These are phyloP conservation scores for Trichoderma asperellum DNA, from an alignment of 2,329 filamentous ascomycete species.

Conservation along the genomic window DNA sequence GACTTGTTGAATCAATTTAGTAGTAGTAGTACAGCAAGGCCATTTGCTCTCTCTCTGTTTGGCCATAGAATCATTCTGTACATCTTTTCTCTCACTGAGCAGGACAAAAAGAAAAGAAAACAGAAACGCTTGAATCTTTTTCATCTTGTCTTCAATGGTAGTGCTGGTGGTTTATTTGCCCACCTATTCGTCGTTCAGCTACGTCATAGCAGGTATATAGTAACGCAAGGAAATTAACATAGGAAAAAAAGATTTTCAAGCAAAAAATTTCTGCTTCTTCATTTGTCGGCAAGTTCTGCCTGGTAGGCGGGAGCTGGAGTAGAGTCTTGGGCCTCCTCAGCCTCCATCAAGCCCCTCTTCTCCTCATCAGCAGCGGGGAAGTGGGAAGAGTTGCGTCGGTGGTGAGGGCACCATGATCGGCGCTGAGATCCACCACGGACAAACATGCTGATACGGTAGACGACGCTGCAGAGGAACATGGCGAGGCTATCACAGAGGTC, in stretches of 20 bases:
- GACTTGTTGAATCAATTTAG: not conserved
- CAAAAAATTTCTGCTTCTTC: not conserved
- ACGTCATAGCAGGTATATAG: constrained; percentile 11
- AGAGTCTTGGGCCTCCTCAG: constrained; percentile 38
- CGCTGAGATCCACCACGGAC: constrained; percentile 39
- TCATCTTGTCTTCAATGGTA: not conserved
- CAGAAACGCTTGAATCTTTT: not conserved
- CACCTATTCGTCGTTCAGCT: constrained; percentile 10
- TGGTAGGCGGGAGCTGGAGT: constrained; percentile 36
- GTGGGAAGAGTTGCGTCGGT: not conserved
- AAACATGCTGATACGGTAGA: constrained; percentile 62
- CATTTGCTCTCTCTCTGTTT: not conserved
- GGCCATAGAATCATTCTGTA: not conserved
- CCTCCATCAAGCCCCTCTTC: constrained; percentile 55
- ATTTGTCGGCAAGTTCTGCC: constrained; percentile 34
- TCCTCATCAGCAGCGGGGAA: constrained; percentile 45
- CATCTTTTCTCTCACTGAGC: not conserved
- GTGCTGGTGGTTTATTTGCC: not conserved
- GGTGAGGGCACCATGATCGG: constrained; percentile 29
- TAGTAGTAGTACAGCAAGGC: not conserved
- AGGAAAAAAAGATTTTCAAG: not conserved
- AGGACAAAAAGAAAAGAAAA: not conserved
- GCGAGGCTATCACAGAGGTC: constrained; percentile 53
- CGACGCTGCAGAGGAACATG: constrained; percentile 66
- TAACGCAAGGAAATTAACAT: constrained; percentile 17